Evolutionary conservation across 1,284 basidiomycete species (phyloP).

Genomic region (Vanrija sp.): DNA sequence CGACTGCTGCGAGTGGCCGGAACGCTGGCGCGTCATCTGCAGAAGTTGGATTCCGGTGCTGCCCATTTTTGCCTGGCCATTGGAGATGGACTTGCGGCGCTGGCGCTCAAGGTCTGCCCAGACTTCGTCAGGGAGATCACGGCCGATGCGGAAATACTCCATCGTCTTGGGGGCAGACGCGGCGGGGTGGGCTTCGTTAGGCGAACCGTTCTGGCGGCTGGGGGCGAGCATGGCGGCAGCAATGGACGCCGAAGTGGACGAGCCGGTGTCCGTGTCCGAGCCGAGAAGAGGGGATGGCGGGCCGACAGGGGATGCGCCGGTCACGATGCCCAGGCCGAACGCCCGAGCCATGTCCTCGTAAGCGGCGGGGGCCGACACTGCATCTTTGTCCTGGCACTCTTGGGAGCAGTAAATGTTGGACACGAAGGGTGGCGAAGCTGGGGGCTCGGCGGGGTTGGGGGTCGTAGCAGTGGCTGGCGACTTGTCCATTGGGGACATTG

Average conservation of each 20-base stretch:
- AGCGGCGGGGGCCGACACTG: constrained; percentile 21
- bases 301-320: constrained; percentile 15
- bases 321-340: constrained; percentile 18
- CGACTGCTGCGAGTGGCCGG: constrained; percentile 4
- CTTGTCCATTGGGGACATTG: too few relatives aligned
- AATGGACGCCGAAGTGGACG: constrained; percentile 19
- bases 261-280: constrained; percentile 39
- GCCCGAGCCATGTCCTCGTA: constrained; percentile 33
- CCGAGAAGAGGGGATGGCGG: constrained; percentile 43
- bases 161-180: constrained; percentile 36
- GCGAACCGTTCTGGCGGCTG: background rate
- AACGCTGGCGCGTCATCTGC: constrained; percentile 18
- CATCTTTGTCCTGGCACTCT: constrained; percentile 32
- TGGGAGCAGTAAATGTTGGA: constrained; percentile 43
- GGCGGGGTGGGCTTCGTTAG: constrained; percentile 5
- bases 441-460: background rate
- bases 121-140: constrained; percentile 36
- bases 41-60: background rate
- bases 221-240: constrained; percentile 5
- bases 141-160: constrained; percentile 37
- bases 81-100: constrained; percentile 30
- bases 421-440: constrained; percentile 11
- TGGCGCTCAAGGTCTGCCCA: constrained; percentile 37
- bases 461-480: background rate
- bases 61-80: background rate